These are phyloP conservation scores for Pichia sp. DNA, from an alignment of 1,139 yeast genomes.

Conservation along the genomic window DNA sequence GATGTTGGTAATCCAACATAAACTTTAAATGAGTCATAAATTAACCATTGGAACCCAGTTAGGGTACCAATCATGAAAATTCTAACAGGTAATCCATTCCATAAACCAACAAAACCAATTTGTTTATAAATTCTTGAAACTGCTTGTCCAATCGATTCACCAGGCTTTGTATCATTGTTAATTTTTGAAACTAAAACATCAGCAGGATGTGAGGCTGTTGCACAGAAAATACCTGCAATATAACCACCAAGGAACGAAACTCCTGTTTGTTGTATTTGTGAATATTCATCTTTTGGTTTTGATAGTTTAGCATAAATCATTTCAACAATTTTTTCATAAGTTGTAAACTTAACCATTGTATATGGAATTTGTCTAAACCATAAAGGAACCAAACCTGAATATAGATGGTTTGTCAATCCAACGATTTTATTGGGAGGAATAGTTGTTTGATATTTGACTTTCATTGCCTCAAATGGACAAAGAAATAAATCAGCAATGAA, in stretches of 20 bases:
- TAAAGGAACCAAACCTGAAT: conserved; percentile 81
- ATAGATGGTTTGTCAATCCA: conserved; percentile 46
- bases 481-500: conserved; percentile 81
- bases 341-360: conserved; percentile 93
- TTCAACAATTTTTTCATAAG: conserved; percentile 85
- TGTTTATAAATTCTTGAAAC: conserved; percentile 63
- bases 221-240: conserved; percentile 94
- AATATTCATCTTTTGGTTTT: conserved; percentile 46
- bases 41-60: conserved; percentile 94
- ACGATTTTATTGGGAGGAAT: conserved; percentile 52
- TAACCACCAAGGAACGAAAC: conserved; percentile 92
- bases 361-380: conserved; percentile 96
- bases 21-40: conserved; percentile 91
- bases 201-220: conserved; percentile 91
- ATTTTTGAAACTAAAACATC: conserved; percentile 95
- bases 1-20: conserved; percentile 88
- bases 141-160: conserved; percentile 63
- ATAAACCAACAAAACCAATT: conserved; percentile 84
- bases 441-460: conserved; percentile 88
- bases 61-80: conserved; percentile 94
- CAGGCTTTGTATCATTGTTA: conserved; percentile 63
- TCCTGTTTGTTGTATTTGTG: conserved; percentile 72
- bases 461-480: conserved; percentile 92
- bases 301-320: conserved; percentile 49
- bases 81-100: conserved; percentile 94